Evolutionary conservation across 768 basidiomycete genomes (phyloP).

Genomic region (Tylopilus intermedius): DNA sequence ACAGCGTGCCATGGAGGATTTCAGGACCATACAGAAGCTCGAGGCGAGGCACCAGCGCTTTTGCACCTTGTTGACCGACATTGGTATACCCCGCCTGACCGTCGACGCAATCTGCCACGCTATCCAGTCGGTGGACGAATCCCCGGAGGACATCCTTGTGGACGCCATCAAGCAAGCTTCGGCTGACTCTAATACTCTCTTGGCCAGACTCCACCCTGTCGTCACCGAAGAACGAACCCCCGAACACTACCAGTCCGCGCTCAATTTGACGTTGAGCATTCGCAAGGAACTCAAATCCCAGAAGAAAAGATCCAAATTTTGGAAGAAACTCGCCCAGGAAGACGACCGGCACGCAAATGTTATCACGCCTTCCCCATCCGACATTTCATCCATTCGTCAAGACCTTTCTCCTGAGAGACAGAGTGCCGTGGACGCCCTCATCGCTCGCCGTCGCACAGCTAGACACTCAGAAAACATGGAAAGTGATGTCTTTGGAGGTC

Average conservation of each 20-base stretch:
- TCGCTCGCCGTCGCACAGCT: constrained; percentile 21
- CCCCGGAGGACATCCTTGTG: constrained; percentile 39
- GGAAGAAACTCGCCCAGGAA: constrained; percentile 40
- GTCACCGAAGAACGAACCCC: constrained; percentile 33
- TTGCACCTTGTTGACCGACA: constrained; percentile 20
- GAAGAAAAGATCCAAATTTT: constrained; percentile 43
- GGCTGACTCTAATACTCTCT: constrained; percentile 34
- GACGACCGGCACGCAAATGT: constrained; percentile 17
- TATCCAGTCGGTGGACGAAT: constrained; percentile 27
- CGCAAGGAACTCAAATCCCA: constrained; percentile 41
- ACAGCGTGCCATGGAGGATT: constrained; percentile 20
- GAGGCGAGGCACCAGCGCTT: constrained; percentile 24
- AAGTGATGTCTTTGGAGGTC: constrained; percentile 25
- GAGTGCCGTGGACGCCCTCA: constrained; percentile 37
- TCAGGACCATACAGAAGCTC: constrained; percentile 25
- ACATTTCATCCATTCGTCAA: constrained; percentile 27
- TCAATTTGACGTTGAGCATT: constrained; percentile 41
- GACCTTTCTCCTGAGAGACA: constrained; percentile 23
- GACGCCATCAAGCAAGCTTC: constrained; percentile 41
- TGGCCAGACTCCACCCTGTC: constrained; percentile 38
- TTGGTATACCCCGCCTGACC: constrained; percentile 24
- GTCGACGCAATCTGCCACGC: constrained; percentile 21
- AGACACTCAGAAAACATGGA: constrained; percentile 12
- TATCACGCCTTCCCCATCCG: constrained; percentile 30
- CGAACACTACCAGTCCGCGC: constrained; percentile 42